phyloP scores from a whole-genome alignment of 495 filamentous ascomycete species.

The Penicillium pulvis region DNA sequence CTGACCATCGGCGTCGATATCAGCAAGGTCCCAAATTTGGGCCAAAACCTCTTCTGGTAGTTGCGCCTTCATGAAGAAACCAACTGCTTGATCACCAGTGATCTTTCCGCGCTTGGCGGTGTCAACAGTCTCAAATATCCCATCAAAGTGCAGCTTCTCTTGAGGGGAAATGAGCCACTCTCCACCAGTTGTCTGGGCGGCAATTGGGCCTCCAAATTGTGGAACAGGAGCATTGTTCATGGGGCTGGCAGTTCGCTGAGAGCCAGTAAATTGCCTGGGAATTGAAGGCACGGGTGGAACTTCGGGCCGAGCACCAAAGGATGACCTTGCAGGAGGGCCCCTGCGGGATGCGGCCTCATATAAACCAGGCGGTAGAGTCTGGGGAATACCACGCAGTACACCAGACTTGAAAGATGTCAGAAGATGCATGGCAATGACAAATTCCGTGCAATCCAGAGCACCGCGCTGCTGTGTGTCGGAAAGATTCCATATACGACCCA shows the following conservation, averaged over 20 bases:
- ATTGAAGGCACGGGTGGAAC: slow-evolving; percentile 58
- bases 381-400: slow-evolving; percentile 74
- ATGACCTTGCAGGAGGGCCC: slow-evolving; percentile 50
- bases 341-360: slow-evolving; percentile 89
- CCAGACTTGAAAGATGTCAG: slow-evolving; percentile 87
- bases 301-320: slow-evolving; percentile 48
- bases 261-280: slow-evolving; percentile 72
- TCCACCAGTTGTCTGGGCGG: slow-evolving; percentile 68
- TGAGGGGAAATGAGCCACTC: slow-evolving; percentile 82
- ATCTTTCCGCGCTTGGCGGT: slow-evolving; percentile 77
- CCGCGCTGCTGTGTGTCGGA: slow-evolving; percentile 92
- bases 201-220: slow-evolving; percentile 54
- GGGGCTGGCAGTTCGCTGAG: slow-evolving; percentile 69
- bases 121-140: slow-evolving; percentile 79
- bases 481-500: slow-evolving; percentile 93
- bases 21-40: slow-evolving; percentile 96
- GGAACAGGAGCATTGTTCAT: slow-evolving; percentile 52
- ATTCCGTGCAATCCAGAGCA: slow-evolving; percentile 84
- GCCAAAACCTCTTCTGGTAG: slow-evolving; percentile 88
- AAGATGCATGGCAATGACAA: slow-evolving; percentile 98
- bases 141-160: slow-evolving; percentile 86
- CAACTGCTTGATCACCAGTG: slow-evolving; percentile 91
- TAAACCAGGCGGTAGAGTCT: slow-evolving; percentile 77
- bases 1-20: slow-evolving; percentile 87
- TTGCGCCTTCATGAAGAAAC: slow-evolving; percentile 89